Evolutionary conservation across 2,329 filamentous ascomycete species (phyloP).

Genomic region (Paracoccidioides lutzii): DNA sequence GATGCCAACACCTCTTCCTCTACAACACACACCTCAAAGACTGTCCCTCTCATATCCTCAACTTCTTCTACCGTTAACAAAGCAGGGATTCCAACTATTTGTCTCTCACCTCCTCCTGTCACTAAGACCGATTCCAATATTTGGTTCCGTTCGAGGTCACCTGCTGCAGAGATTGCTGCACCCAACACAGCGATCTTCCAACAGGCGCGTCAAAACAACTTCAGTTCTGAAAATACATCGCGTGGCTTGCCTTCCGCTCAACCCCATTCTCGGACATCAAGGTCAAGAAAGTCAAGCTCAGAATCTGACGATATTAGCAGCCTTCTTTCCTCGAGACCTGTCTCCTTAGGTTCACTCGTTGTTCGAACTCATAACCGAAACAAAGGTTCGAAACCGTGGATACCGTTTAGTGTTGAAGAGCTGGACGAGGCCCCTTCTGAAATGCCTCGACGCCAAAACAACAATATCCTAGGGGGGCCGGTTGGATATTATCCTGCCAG

Average conservation of each 20-base stretch:
- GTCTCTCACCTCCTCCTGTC: not conserved
- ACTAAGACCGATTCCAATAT: not conserved
- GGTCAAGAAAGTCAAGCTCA: not conserved
- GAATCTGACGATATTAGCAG: conserved; percentile 3
- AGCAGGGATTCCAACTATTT: not conserved
- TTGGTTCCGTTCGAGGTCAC: not conserved
- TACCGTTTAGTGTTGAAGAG: conserved; percentile 8
- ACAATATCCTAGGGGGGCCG: conserved; percentile 6
- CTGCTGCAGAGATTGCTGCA: not conserved
- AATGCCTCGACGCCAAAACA: conserved; percentile 5
- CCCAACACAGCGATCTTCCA: not conserved
- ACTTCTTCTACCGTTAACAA: not conserved
- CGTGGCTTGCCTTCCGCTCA: not conserved
- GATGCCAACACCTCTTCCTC: not conserved
- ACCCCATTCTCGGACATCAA: not conserved
- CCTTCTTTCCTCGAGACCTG: conserved; percentile 1
- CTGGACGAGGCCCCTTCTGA: conserved; percentile 1
- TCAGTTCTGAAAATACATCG: not conserved
- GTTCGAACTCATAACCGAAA: conserved; percentile 7
- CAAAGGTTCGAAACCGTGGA: conserved; percentile 14
- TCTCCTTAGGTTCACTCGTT: conserved; percentile 1
- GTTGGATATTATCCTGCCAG: not conserved
- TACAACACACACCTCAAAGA: not conserved
- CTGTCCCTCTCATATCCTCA: not conserved
- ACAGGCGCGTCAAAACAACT: not conserved